Percentiles rank a stretch among this genome's conserved stretches.
Conservation (phyloP, 345 rosid genomes). For the Linum usitatissimum region DNA sequence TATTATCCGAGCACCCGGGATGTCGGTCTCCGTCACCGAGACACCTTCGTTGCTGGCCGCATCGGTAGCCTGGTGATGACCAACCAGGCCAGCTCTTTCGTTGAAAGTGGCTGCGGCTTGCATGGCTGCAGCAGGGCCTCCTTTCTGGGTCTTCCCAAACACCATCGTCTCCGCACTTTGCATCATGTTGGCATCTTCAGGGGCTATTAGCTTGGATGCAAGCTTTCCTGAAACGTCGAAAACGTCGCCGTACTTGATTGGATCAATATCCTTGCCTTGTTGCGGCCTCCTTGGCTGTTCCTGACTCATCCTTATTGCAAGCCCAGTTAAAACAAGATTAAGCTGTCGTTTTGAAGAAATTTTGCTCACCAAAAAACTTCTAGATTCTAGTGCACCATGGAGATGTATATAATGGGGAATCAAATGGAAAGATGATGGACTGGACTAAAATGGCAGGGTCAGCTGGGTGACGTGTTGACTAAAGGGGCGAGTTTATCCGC, state of each 20-base stretch:
- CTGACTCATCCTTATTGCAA: slow-evolving; percentile 41
- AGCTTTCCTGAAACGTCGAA: slow-evolving; percentile 49
- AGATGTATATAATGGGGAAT: background rate
- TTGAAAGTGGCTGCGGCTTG: slow-evolving; percentile 52
- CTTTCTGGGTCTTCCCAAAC: slow-evolving; percentile 49
- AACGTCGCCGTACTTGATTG: slow-evolving; percentile 49
- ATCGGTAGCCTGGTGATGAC: slow-evolving; percentile 26
- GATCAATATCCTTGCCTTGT: slow-evolving; percentile 12
- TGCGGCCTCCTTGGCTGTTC: slow-evolving; percentile 40
- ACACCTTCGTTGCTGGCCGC: slow-evolving; percentile 36
- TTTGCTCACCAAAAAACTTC: background rate
- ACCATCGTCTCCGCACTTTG: slow-evolving; percentile 50
- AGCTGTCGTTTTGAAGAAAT: background rate
- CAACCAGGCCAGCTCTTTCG: slow-evolving; percentile 44
- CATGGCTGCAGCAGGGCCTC: slow-evolving; percentile 55
- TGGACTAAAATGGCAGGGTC: background rate
- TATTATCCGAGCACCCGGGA: slow-evolving; percentile 40
- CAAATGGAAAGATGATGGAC: background rate
- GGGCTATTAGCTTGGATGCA: slow-evolving; percentile 37
- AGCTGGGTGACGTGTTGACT: background rate
- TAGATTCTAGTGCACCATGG: background rate
- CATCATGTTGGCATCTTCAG: slow-evolving; percentile 68
- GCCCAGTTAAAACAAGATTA: background rate
- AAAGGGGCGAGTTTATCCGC: background rate
- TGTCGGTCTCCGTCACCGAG: slow-evolving; percentile 39